Conservation (phyloP, 306 rosid species). For the Fagus sylvatica region DNA sequence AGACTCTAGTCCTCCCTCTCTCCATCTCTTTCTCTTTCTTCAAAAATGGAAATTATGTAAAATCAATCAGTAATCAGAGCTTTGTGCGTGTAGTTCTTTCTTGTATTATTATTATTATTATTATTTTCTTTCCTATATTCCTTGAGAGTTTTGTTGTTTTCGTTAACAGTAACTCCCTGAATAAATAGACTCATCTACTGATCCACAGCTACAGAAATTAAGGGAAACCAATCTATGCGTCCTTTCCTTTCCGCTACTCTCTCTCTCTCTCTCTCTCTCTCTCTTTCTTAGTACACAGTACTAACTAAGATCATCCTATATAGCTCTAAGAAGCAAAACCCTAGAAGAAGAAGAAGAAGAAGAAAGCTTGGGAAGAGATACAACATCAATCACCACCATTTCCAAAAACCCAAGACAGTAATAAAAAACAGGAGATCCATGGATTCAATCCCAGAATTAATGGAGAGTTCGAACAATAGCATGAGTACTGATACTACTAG, state of each 20-base stretch:
- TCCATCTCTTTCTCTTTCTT: conserved; percentile 21
- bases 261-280: conserved; percentile 23
- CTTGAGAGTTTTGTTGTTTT: conserved; percentile 33
- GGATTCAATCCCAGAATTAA: conserved; percentile 77
- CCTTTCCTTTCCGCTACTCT: conserved; percentile 1
- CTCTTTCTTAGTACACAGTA: conserved; percentile 30
- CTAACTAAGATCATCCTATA: conserved; percentile 5
- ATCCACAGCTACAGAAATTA: conserved; percentile 26
- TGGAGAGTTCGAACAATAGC: conserved; percentile 44
- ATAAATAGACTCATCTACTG: conserved; percentile 18
- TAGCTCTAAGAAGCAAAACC: conserved; percentile 25
- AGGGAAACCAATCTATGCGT: conserved; percentile 29
- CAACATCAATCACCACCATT: conserved; percentile 1
- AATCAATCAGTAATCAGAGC: conserved; percentile 43
- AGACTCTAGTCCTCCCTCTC: not conserved
- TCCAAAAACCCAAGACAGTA: not conserved
- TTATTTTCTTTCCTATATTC: conserved; percentile 9
- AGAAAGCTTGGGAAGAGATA: not conserved
- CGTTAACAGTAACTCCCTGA: conserved; percentile 39
- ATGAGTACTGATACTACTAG: conserved; percentile 16
- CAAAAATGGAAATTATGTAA: conserved; percentile 28
- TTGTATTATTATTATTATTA: not conserved
- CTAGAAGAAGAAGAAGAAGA: conserved; percentile 38
- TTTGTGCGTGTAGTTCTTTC: conserved; percentile 22
- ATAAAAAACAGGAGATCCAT: conserved; percentile 27